Percentiles rank a stretch among this genome's conserved stretches.
phyloP scores from a whole-genome alignment of 1,284 basidiomycete species.

The Apiotrichum montevideense region DNA sequence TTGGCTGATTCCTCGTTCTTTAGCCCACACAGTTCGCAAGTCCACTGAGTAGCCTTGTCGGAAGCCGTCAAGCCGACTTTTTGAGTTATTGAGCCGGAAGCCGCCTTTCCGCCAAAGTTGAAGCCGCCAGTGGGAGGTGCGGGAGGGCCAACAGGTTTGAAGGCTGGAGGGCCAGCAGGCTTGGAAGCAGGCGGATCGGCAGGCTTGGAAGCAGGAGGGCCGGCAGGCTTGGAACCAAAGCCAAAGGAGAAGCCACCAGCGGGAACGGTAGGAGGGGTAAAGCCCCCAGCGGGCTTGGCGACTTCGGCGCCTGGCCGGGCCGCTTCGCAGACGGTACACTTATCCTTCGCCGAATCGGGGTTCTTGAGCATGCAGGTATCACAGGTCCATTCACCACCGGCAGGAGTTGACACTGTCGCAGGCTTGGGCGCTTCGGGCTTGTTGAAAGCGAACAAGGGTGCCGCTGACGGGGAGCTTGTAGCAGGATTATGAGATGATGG shows the following conservation, averaged over 20 bases:
- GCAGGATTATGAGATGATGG: no score
- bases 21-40: conserved; percentile 50
- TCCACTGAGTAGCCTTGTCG: conserved; percentile 44
- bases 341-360: conserved; percentile 44
- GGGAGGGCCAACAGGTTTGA: background rate
- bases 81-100: background rate
- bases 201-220: background rate
- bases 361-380: conserved; percentile 50
- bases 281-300: background rate
- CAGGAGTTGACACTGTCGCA: no score
- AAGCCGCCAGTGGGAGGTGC: background rate
- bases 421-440: background rate
- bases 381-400: conserved; percentile 48
- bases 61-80: background rate
- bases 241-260: conserved; percentile 9
- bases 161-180: background rate
- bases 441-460: no score
- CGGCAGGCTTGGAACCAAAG: background rate
- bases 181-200: background rate
- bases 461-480: no score
- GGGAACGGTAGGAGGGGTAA: background rate
- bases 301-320: conserved; percentile 32
- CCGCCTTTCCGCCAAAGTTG: conserved; percentile 4
- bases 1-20: conserved; percentile 49
- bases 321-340: conserved; percentile 53